A percentile compares a stretch with the other conserved stretches of the same genome.
These are phyloP conservation scores for Cladosporium sp. DNA, from an alignment of 2,329 filamentous ascomycete genomes.

Conservation along the genomic window DNA sequence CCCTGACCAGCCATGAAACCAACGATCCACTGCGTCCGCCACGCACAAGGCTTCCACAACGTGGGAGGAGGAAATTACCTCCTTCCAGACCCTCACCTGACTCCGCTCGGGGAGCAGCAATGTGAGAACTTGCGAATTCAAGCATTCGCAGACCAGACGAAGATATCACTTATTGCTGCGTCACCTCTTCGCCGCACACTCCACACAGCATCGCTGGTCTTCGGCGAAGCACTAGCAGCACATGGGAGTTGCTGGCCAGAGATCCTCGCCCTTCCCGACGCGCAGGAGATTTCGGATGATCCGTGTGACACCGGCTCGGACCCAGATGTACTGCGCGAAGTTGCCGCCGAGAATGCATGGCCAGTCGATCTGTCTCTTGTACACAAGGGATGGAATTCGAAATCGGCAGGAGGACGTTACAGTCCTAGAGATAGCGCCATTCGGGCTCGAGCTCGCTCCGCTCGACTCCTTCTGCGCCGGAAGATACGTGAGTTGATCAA, in stretches of 20 bases:
- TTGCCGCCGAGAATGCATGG: not conserved
- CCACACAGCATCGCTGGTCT: constrained; percentile 3
- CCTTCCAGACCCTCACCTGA: constrained; percentile 4
- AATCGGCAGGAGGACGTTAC: not conserved
- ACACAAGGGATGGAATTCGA: not conserved
- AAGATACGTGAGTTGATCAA: not conserved
- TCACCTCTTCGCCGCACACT: constrained; percentile 7
- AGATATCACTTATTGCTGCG: constrained; percentile 5
- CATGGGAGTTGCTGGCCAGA: not conserved
- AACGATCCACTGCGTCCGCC: constrained; percentile 8
- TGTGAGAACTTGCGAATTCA: not conserved
- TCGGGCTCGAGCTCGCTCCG: not conserved
- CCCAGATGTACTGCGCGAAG: not conserved
- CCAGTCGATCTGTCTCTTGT: not conserved
- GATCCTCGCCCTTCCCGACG: constrained; percentile 9
- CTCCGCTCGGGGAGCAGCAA: constrained; percentile 3
- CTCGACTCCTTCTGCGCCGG: not conserved
- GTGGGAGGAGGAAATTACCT: constrained; percentile 1
- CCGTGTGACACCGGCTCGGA: not conserved
- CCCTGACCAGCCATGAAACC: no score
- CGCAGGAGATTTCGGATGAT: constrained; percentile 6
- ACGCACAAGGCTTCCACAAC: constrained; percentile 10
- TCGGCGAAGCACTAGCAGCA: not conserved
- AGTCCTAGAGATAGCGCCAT: not conserved
- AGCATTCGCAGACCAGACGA: not conserved